A percentile compares a stretch with the other conserved stretches of the same genome.
Evolutionary conservation across 1,284 basidiomycete genomes (phyloP).

Genomic region (Ceratobasidium sp.): DNA sequence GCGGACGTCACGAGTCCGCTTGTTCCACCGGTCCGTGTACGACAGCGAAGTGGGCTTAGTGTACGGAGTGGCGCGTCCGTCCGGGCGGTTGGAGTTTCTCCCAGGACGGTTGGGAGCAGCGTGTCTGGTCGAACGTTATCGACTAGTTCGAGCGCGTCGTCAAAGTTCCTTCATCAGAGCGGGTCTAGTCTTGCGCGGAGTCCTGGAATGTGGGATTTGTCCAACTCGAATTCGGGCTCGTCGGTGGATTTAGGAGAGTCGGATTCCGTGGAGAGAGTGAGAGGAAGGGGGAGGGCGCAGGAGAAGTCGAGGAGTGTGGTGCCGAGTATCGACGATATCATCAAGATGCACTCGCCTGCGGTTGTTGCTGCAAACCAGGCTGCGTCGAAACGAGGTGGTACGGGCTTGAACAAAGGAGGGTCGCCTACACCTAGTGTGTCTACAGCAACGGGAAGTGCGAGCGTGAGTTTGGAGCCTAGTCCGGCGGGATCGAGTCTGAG

Average conservation of each 20-base stretch:
- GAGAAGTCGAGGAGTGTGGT: constrained; percentile 57
- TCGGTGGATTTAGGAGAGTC: constrained; percentile 17
- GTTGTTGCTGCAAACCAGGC: constrained; percentile 57
- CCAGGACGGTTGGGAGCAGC: not conserved
- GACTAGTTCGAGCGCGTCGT: constrained; percentile 30
- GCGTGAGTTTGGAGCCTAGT: not conserved
- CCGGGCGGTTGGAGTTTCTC: not conserved
- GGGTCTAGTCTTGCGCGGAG: constrained; percentile 25
- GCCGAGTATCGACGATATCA: constrained; percentile 85
- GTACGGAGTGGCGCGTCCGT: constrained; percentile 17
- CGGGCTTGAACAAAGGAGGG: not conserved
- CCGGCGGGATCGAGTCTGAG: constrained; percentile 30
- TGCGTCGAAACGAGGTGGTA: constrained; percentile 51
- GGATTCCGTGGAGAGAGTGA: constrained; percentile 12
- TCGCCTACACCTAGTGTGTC: constrained; percentile 52
- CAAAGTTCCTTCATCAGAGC: constrained; percentile 1
- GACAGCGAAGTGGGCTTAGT: constrained; percentile 34
- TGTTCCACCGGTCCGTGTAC: constrained; percentile 31
- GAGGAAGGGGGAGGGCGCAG: constrained; percentile 8
- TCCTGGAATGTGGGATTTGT: constrained; percentile 38
- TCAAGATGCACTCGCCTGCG: constrained; percentile 73
- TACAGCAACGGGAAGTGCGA: constrained; percentile 36
- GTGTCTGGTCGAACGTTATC: constrained; percentile 29
- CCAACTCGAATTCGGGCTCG: constrained; percentile 17
- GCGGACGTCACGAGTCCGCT: constrained; percentile 46